Evolutionary conservation across 2,329 filamentous ascomycete genomes (phyloP), one percentile per base, ranked within the genome.

Genomic region (Penicillium thymicola): DNA sequence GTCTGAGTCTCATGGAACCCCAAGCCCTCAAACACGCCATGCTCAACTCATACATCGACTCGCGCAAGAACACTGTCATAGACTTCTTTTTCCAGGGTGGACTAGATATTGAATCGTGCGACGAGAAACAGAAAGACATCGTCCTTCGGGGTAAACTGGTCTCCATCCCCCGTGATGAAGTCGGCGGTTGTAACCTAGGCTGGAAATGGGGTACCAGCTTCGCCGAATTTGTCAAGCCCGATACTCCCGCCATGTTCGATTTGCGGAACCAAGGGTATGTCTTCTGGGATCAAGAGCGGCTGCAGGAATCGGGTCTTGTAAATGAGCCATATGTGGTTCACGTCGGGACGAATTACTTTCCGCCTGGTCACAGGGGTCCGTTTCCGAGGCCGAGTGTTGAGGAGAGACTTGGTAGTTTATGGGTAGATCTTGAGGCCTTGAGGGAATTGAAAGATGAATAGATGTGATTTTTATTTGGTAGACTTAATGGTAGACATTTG

Each of bases 121-220:
- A 25, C 13, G 34, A 40, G 34, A 16, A 32, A 14, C 8, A 32
- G 14, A 38, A 21, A 23, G 18, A 21, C 4, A n/a, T 28, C 3
- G 2, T 45, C 7, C 42, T 46, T 10, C 27, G n/a, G 9, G 51
- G 51, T 13, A 46, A 41, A 28, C 13, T 53, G 25, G 51, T 53
- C 14, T 30, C 43, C 14, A 53, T 53, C 5, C 8, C 25, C 11
- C 7, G 14, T 4, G 42, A 53, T 40, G 27, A 21, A 25, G 18
- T 34, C 5, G 5, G 37, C 16, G 8, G 18, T 9, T 28, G 5
- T 6, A 46, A 53, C 14, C 18, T 53, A 7, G 51, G 51, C 14
- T 53, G 51, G 51, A 32, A 46, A 34, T 53, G 51, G 51, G 51
- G 25, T 4, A 46, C 51, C 7, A 46, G 51, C 41, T 46, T 53